phyloP scores from a whole-genome alignment of 768 basidiomycete species.

The Xerocomellus dryophilus region DNA sequence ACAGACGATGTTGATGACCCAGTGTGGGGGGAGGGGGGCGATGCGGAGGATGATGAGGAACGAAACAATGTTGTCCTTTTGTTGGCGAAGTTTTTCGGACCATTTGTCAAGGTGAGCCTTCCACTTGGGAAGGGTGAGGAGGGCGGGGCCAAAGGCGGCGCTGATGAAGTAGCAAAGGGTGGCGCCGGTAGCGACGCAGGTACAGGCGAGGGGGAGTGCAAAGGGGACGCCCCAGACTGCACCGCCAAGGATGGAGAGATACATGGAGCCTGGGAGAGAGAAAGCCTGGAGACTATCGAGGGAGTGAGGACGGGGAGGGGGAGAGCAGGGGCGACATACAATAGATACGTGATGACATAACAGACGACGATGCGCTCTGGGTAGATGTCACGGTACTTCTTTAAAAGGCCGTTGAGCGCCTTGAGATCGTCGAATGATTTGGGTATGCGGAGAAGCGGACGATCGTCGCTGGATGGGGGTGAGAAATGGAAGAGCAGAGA shows the following conservation, averaged over 20 bases:
- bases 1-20: slow-evolving; percentile 91
- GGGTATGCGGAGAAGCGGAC: slow-evolving; percentile 73
- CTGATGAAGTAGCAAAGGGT: slow-evolving; percentile 91
- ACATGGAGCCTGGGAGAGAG: slow-evolving; percentile 96
- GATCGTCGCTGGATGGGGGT: slow-evolving; percentile 57
- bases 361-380: slow-evolving; percentile 82
- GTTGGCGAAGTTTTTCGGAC: slow-evolving; percentile 71
- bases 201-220: slow-evolving; percentile 87
- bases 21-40: slow-evolving; percentile 92
- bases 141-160: slow-evolving; percentile 86
- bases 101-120: slow-evolving; percentile 79
- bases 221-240: slow-evolving; percentile 90
- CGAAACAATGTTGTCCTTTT: slow-evolving; percentile 82
- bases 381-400: slow-evolving; percentile 90
- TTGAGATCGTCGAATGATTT: slow-evolving; percentile 87
- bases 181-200: slow-evolving; percentile 88
- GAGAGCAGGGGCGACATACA: slow-evolving; percentile 53
- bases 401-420: slow-evolving; percentile 76
- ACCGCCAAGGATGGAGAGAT: slow-evolving; percentile 92
- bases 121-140: slow-evolving; percentile 84
- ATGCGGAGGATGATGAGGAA: slow-evolving; percentile 95
- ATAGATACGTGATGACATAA: slow-evolving; percentile 87
- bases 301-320: slow-evolving; percentile 6
- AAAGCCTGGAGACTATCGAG: slow-evolving; percentile 83
- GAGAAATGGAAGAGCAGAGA: slow-evolving; percentile 1